Conservation (phyloP, 495 filamentous ascomycete genomes). For the Podospora conica region DNA sequence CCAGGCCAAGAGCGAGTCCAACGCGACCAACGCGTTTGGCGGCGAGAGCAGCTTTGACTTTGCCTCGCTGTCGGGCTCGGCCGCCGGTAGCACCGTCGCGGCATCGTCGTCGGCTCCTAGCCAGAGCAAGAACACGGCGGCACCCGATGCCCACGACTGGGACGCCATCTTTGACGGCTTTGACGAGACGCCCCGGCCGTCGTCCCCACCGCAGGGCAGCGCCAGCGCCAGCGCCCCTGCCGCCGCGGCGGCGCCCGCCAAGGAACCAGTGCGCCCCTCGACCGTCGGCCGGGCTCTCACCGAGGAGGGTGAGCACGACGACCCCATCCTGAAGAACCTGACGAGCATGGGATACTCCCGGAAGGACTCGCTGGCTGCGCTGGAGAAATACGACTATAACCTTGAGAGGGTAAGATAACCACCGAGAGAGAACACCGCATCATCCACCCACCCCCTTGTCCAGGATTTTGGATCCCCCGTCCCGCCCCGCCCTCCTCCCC, state of each 20-base stretch:
- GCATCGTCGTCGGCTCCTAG: constrained; percentile 38
- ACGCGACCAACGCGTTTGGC: constrained; percentile 34
- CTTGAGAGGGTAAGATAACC: constrained; percentile 72
- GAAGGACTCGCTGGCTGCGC: constrained; percentile 67
- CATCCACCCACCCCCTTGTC: not conserved
- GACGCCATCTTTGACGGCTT: constrained; percentile 87
- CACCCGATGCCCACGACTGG: constrained; percentile 72
- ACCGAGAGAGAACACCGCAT: not conserved
- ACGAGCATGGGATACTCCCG: constrained; percentile 88
- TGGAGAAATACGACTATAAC: constrained; percentile 95
- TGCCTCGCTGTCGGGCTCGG: constrained; percentile 36
- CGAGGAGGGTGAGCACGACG: constrained; percentile 73
- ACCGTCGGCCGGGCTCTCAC: constrained; percentile 61
- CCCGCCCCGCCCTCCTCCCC: not conserved
- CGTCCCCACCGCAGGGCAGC: constrained; percentile 18
- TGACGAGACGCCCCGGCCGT: constrained; percentile 42
- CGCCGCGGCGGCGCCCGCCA: constrained; percentile 4
- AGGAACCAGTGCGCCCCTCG: constrained; percentile 27
- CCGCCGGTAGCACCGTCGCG: constrained; percentile 46
- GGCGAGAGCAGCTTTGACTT: constrained; percentile 47
- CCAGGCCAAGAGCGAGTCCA: constrained; percentile 45
- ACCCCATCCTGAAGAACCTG: constrained; percentile 83
- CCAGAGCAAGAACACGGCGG: constrained; percentile 22
- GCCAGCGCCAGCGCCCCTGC: constrained; percentile 7
- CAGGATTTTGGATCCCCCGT: not conserved